Evolutionary conservation across 2,329 filamentous ascomycete species (phyloP).

Genomic region (Myriosclerotinia scirpicola): DNA sequence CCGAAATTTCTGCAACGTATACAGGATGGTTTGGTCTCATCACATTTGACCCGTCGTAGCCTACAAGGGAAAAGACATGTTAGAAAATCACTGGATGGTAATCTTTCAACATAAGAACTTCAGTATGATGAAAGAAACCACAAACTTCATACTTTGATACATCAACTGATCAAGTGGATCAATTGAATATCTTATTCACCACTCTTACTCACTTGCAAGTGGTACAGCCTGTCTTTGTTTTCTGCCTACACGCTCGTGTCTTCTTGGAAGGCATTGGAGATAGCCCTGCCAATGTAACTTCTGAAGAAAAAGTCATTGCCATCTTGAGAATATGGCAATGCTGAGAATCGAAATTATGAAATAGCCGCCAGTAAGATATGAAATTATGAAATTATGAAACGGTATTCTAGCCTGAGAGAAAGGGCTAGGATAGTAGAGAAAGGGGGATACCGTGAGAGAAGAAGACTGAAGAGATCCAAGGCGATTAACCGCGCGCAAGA

Average conservation of each 20-base stretch:
- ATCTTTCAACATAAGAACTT: slow-evolving; percentile 16
- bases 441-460: background rate
- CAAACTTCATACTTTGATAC: slow-evolving; percentile 9
- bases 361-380: background rate
- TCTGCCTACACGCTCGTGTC: slow-evolving; percentile 37
- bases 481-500: slow-evolving; percentile 3
- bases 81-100: background rate
- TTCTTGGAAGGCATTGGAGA: slow-evolving; percentile 14
- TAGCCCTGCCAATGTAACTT: slow-evolving; percentile 8
- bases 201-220: slow-evolving; percentile 24
- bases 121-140: slow-evolving; percentile 23
- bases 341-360: slow-evolving; percentile 1
- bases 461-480: background rate
- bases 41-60: slow-evolving; percentile 24
- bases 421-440: slow-evolving; percentile 6
- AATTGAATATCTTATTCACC: background rate
- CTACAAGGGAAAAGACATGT: slow-evolving; percentile 1
- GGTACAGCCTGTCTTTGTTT: slow-evolving; percentile 25
- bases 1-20: slow-evolving; percentile 23
- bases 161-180: background rate
- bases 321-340: slow-evolving; percentile 23
- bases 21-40: slow-evolving; percentile 25
- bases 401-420: slow-evolving; percentile 6
- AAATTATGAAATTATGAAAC: slow-evolving; percentile 2
- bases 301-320: slow-evolving; percentile 17